Evolutionary conservation across 257 asterid genomes (phyloP).

Genomic region (Pogostemon cablin): DNA sequence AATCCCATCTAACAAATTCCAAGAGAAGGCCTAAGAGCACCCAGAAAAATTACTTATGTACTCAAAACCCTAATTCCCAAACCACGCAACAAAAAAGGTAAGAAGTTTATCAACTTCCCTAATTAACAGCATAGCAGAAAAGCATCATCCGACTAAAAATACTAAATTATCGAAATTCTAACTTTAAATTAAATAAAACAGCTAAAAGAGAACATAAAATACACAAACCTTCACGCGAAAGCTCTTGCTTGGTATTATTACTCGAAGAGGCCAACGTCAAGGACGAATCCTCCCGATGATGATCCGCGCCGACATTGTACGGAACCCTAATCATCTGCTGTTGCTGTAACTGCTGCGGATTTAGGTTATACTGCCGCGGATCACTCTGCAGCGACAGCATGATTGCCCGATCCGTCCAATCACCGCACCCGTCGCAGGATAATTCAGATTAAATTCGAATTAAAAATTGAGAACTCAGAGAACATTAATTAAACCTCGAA

Average conservation of each 20-base stretch:
- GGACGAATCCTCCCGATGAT: constrained; percentile 52
- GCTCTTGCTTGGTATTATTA: constrained; percentile 54
- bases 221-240: constrained; percentile 65
- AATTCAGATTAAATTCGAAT: constrained; percentile 4
- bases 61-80: constrained; percentile 33
- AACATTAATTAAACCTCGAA: constrained; percentile 1
- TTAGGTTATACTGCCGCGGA: constrained; percentile 67
- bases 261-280: constrained; percentile 41
- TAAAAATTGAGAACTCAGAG: constrained; percentile 1
- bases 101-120: background rate
- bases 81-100: background rate
- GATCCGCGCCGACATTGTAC: constrained; percentile 50
- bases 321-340: constrained; percentile 57
- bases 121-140: background rate
- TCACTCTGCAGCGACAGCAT: constrained; percentile 97
- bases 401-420: constrained; percentile 39
- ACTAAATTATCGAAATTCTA: background rate
- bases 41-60: background rate
- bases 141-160: background rate
- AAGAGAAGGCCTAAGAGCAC: background rate
- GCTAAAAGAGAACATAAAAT: background rate
- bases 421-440: constrained; percentile 37
- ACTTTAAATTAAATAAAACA: background rate
- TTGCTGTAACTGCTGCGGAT: constrained; percentile 54
- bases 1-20: background rate